Evolutionary conservation across 192 early-diverging fungal species (phyloP), one percentile per base, ranked within the genome.

Genomic region (Coemansia asiatica): DNA sequence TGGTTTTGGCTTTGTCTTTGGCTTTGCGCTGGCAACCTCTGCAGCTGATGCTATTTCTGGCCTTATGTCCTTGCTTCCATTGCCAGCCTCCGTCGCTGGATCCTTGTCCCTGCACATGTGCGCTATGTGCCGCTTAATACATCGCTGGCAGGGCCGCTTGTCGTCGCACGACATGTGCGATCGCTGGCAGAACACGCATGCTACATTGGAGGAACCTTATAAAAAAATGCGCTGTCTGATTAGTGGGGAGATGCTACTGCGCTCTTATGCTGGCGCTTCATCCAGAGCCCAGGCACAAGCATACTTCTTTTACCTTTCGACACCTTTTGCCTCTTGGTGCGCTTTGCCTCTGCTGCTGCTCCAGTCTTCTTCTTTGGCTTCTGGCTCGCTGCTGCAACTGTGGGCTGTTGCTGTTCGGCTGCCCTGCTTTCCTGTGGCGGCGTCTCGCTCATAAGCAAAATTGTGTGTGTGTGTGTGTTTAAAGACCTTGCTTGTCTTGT

Each of bases 101-200:
- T 89, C 86, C 67, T 94, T 94, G 72, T 98, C 92, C 49, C 90
- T 92, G 79, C 96, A 98, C 29, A 95, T 71, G 63, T 95, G 91
- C n/a, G 89, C 89, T 75, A 98, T 96, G 68, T 90, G 92, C 40
- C 96, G 89, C 72, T 95, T 94, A 59, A 98, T 92, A 67, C 95
- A 98, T 53, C 95, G 89, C 72, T 93, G 91, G 75, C 95, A 97
- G 38, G 95, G 95, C 21, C 95, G 88, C 55, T 92, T 85, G 72
- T 90, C 87, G 67, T 92, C 93, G 76, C 95, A 98, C 28, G 94
- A 95, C 96, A 98, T 98, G 74, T 98, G 96, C 38, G 90, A 92
- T 71, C 95, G 83, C 73, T 94, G 85, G 82, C 96, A 98, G 69
- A 93, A 96, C 21, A 96, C 90, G 69, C 96, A 98, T 16, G 95